A percentile compares a stretch with the other conserved stretches of the same genome.
Evolutionary conservation across 768 basidiomycete species (phyloP).

Genomic region (Termitomyces sp.): DNA sequence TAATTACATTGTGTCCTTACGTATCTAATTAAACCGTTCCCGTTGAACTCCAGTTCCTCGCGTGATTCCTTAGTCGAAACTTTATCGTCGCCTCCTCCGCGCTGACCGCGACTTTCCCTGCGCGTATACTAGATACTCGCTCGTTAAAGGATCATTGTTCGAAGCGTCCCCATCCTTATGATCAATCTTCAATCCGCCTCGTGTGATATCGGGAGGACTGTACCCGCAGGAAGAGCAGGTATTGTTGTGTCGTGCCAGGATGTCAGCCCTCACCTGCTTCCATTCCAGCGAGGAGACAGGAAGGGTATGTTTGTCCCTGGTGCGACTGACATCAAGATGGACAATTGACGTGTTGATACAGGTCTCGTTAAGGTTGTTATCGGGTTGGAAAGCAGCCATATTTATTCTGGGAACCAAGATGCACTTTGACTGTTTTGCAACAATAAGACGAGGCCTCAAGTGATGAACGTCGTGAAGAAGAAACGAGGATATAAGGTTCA

Average conservation of each 20-base stretch:
- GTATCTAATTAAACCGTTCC: too few species aligned
- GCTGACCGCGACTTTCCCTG: too few species aligned
- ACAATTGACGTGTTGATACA: neutral
- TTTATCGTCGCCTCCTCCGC: too few species aligned
- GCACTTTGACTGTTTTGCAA: neutral
- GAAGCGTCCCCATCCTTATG: constrained; percentile 9
- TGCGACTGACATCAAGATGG: constrained; percentile 8
- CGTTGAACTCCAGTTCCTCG: too few species aligned
- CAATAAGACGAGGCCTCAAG: neutral
- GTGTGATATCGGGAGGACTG: neutral
- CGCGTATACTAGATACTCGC: too few species aligned
- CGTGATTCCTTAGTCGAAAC: too few species aligned
- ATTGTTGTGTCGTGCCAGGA: constrained; percentile 6
- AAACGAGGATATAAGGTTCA: neutral
- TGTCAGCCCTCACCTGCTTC: constrained; percentile 2
- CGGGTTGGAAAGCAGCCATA: neutral
- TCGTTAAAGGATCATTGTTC: too few species aligned
- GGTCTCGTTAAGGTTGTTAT: too few species aligned
- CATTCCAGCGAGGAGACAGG: neutral
- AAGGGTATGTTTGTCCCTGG: neutral
- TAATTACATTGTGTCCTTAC: too few species aligned
- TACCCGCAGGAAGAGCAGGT: constrained; percentile 13
- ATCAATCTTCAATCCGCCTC: constrained; percentile 5
- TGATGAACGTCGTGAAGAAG: neutral
- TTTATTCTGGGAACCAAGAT: neutral